Evolutionary conservation across 1,284 basidiomycete species (phyloP).

Genomic region (Sporisorium reilianum): DNA sequence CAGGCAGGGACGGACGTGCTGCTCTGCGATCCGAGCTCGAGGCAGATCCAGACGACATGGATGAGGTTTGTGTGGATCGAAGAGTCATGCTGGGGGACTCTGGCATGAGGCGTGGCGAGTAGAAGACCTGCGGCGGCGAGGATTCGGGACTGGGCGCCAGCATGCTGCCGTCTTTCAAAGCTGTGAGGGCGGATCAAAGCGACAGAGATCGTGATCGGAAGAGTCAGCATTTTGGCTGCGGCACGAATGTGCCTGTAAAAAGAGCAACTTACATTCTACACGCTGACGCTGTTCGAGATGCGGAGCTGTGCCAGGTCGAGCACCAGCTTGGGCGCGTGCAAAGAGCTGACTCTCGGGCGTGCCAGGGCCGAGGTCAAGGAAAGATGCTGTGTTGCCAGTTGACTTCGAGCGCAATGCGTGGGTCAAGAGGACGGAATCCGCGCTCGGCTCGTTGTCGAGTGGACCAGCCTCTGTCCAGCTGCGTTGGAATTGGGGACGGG

Average conservation of each 20-base stretch:
- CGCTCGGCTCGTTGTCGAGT: neutral
- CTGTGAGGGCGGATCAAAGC: neutral
- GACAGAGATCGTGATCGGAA: neutral
- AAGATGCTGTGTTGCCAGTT: conserved; percentile 15
- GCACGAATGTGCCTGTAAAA: neutral
- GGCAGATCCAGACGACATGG: neutral
- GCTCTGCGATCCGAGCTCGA: conserved; percentile 9
- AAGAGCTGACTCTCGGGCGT: conserved; percentile 12
- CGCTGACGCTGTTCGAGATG: conserved; percentile 1
- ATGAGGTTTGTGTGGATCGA: conserved; percentile 1
- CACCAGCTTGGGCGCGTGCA: neutral
- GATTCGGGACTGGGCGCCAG: conserved; percentile 1
- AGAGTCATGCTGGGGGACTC: conserved; percentile 12
- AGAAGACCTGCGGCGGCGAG: conserved; percentile 24
- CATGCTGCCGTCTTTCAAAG: neutral
- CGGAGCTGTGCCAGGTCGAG: neutral
- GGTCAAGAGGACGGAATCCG: neutral
- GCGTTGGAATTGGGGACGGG: conserved; percentile 20
- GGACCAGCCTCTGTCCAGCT: conserved; percentile 19
- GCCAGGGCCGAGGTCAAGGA: conserved; percentile 11
- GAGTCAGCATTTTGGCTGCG: neutral
- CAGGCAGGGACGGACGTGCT: conserved; percentile 29
- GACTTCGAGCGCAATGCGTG: conserved; percentile 12
- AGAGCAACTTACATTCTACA: conserved; percentile 15
- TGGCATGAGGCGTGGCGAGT: conserved; percentile 29